Evolutionary conservation across 495 filamentous ascomycete genomes (phyloP), one percentile per base, ranked within the genome.

Genomic region (Xylaria nigripes): DNA sequence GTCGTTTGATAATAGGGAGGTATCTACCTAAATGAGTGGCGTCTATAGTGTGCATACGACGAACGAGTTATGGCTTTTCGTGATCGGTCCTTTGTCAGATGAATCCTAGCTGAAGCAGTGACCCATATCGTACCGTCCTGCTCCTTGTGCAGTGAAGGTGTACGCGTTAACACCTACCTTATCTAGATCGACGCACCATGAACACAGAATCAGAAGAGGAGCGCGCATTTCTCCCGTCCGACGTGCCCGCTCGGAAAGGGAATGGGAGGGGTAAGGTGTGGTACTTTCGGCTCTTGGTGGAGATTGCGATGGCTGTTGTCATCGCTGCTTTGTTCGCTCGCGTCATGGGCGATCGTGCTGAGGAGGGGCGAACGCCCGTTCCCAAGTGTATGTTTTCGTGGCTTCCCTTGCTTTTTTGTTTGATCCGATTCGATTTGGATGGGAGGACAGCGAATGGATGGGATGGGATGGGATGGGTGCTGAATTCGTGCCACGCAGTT

Each of bases 161-260:
- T n/a, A n/a, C n/a, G n/a, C n/a, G n/a, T n/a, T n/a, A n/a, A n/a
- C n/a, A n/a, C n/a, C n/a, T n/a, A n/a, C n/a, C n/a, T n/a, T n/a
- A n/a, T n/a, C n/a, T n/a, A n/a, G n/a, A n/a, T n/a, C n/a, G n/a
- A n/a, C n/a, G n/a, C 25, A 29, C 25, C 4, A 29, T 29, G 25
- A 29, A 29, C 25, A 29, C 3, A 9, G 25, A 29, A 29, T 3
- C 3, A 9, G 67, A 62, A 21, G 68, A 70, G 45, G 67, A 66
- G 21, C 62, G 70, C 30, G 69, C 65, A 2, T 70, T 70, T 44
- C 59, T 70, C 24, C 16, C 36, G n/a, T 16, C 36, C n/a, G n/a
- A n/a, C n/a, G n/a, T n/a, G n/a, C n/a, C n/a, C n/a, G n/a, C n/a
- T n/a, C n/a, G n/a, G n/a, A n/a, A n/a, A n/a, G n/a, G 27, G 9